Evolutionary conservation across 1,284 basidiomycete species (phyloP).

Genomic region (Ganoderma sinense): DNA sequence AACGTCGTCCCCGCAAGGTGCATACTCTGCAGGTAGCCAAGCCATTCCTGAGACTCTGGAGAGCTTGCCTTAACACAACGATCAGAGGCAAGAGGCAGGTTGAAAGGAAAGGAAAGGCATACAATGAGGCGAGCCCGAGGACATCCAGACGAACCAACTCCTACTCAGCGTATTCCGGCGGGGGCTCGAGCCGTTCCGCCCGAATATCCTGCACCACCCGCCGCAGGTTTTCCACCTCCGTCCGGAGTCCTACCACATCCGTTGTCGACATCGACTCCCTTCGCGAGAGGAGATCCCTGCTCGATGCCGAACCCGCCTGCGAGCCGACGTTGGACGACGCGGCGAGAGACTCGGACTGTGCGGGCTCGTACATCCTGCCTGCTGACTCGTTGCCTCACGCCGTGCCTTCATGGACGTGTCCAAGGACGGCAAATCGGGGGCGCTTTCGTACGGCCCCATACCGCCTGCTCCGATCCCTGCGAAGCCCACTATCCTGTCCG

Average conservation of each 20-base stretch:
- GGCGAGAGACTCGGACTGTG: slow-evolving; percentile 16
- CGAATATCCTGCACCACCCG: slow-evolving; percentile 37
- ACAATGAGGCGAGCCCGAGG: too few species aligned
- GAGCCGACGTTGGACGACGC: slow-evolving; percentile 6
- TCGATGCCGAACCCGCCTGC: slow-evolving; percentile 17
- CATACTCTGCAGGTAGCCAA: too few species aligned
- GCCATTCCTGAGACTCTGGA: too few species aligned
- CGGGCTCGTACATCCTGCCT: slow-evolving; percentile 14
- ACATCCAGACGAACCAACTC: too few species aligned
- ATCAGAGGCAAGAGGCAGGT: too few species aligned
- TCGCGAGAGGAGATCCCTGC: slow-evolving; percentile 32
- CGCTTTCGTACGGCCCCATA: not conserved
- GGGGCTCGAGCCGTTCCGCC: slow-evolving; percentile 32
- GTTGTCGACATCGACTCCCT: slow-evolving; percentile 8
- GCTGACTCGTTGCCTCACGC: slow-evolving; percentile 18
- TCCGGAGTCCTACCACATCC: slow-evolving; percentile 32
- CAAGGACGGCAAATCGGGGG: not conserved
- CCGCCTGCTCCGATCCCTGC: not conserved
- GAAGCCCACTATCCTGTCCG: slow-evolving; percentile 8
- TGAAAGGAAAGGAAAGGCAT: too few species aligned
- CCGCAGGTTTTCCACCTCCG: slow-evolving; percentile 38
- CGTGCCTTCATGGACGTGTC: slow-evolving; percentile 15
- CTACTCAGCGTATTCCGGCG: slow-evolving; percentile 28
- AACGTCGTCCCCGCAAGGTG: too few species aligned
- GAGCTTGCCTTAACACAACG: too few species aligned